Evolutionary conservation across 2,329 filamentous ascomycete genomes (phyloP), one percentile per base, ranked within the genome.

Genomic region (Penicillium psychrosexuale): DNA sequence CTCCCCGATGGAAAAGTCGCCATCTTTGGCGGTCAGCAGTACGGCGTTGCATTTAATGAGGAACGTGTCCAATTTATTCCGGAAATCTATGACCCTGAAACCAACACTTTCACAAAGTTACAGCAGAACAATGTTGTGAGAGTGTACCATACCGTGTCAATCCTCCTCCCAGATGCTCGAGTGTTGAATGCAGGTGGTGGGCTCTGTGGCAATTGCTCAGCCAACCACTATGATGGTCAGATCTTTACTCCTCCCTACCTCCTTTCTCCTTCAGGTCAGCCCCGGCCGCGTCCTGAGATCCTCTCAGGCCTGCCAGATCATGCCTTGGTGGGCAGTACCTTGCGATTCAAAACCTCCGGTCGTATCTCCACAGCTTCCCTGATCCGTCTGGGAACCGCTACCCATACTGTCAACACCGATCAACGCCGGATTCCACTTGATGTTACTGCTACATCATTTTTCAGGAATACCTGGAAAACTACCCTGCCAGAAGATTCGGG

Each of bases 351-450:
- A 69, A 15, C 84, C 79, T 50, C 46, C 8, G 37, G 66, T 24
- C 13, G 3, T 55, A 56, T n/a, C 57, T 62, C 6, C 1, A 59
- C 62, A 13, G 70, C 64, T 37, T 72, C 76, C 0, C 64, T 84
- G 13, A 66, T 85, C 28, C 73, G 82, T 6, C 74, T 77, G 43
- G 77, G 80, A 1, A 76, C 73, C 3, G 71, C 72, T 4, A 85
- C 83, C 0, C 82, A 84, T 64, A 77, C 80, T 1, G 75, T 84
- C 45, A 82, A 85, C 61, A 84, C 78, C 0, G 83, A 85, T 65
- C 82, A 84, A 70, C 69, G 83, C 22, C 76, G 82, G 8, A 72
- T 85, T 45, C 72, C 78, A 13, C 66, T 83, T 22, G 70, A 65
- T 31, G 47, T 52, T 2, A 8, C 1, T 2, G 1, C 27, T 11